Base-by-base conservation (phyloP, 768 basidiomycete species). In the Phanerochaete sordida region DNA sequence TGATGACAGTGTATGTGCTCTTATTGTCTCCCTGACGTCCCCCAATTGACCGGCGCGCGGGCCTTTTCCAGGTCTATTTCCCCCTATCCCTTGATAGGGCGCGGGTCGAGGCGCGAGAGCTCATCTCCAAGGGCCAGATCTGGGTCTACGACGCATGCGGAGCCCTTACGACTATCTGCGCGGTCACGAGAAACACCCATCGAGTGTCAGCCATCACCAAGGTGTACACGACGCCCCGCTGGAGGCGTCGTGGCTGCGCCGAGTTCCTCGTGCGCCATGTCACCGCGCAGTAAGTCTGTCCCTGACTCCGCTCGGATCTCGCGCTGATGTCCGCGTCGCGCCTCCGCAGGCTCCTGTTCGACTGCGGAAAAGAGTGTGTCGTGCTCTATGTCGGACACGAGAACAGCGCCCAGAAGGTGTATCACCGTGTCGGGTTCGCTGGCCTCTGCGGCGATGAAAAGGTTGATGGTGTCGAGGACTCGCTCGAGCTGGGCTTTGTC, bases 171-270 rank as follows among this genome's bases (percentile, higher is more conserved):
- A 79, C 78, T 21, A 78, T 85, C 44, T 84, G 82, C 48, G 84
- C 84, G 16, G 82, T 80, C 23, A 81, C 84, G n/a, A 79, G 83
- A n/a, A 75, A 75, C 53, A 81, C 79, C 13, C 68, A 74, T 58
- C 73, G 71, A 12, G 79, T 83, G 24, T 77, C 80, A 15, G 82
- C 81, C 2, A 82, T 85, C 63, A 83, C 83, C 8, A 85, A 85
- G 68, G 83, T 84, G 1, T 83, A 80, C 66, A 85, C 84, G 21
- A 75, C 76, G 31, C 73, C 76, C 0, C 64, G 66, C 26, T 82
- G 75, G 74, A 69, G 83, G 58, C 71, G 77, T 13, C 69, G 67
- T 33, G 80, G 84, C 6, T 79, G 78, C 65, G 84, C 83, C 16
- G 80, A 82, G 67, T 73, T 74, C 47, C 68, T 85, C 37, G 84